Evolutionary conservation across 768 basidiomycete genomes (phyloP), one percentile per base, ranked within the genome.

Genomic region (Hygrophorus pudorinus): DNA sequence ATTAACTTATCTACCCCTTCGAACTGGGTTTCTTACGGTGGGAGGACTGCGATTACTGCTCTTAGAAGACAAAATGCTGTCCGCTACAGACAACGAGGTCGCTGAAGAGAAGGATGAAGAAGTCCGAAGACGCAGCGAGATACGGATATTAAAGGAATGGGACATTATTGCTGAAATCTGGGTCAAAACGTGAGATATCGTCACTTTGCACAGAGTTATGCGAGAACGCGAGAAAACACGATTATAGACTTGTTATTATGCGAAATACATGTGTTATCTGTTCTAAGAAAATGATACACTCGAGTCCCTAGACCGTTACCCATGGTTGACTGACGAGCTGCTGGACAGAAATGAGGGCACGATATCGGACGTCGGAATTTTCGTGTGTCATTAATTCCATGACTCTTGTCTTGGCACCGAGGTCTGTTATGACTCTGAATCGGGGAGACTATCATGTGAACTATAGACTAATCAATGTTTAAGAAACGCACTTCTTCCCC

Each of bases 301-400:
- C 31, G 17, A 18, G 33, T 4, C 17, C 16, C 45, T 36, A 81
- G 31, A 68, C 73, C 16, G 72, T 64, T 35, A 76, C 61, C 88
- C 88, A 92, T 7, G 88, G 81, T 53, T 93, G 89, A 59, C 89
- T 91, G 56, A 96, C 85, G 27, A 96, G 78, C 44, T 83, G 78
- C 59, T 97, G 92, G 7, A 93, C 92, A 4, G 88, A 83, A 30
- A 97, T 67, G 30, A 98, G 68, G 2, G 92, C 91, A 46, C 84
- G 82, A 70, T 98, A 99, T 52, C 90, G 78, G 44, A 97, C 91
- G 54, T 98, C 86, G 16, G 85, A 68, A 59, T 91, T 79, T 27
- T 75, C 65, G 60, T 97, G 89, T 0, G 82, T 79, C 89, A 98
- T 93, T 41, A 99, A 73, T 56, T 91, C 85, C 87, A 90, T 90